Conservation (phyloP, 1,284 basidiomycete genomes). For the Irpex rosettiformis region DNA sequence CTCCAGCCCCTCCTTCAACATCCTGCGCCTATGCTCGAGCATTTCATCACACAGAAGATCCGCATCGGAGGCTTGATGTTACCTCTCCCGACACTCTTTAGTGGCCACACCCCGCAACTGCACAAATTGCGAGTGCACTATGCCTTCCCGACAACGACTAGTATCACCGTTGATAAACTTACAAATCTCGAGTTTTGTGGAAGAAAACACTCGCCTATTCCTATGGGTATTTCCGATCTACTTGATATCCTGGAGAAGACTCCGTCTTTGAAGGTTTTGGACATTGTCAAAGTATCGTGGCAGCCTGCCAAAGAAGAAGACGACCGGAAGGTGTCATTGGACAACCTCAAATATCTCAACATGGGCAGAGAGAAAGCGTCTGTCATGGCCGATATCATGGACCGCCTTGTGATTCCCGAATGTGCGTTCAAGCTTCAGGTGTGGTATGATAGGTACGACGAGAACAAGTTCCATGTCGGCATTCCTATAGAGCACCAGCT, state of each 20-base stretch:
- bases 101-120: conserved; percentile 24
- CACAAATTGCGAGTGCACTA: conserved; percentile 24
- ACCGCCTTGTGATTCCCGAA: conserved; percentile 25
- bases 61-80: conserved; percentile 21
- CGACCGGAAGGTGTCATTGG: conserved; percentile 20
- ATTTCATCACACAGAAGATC: conserved; percentile 24
- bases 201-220: conserved; percentile 25
- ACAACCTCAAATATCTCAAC: conserved; percentile 24
- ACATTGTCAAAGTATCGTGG: conserved; percentile 24
- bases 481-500: conserved; percentile 24
- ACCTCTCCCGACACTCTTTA: conserved; percentile 24
- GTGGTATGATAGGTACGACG: conserved; percentile 26
- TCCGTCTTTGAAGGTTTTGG: conserved; percentile 25
- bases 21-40: conserved; percentile 25
- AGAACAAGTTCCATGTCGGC: conserved; percentile 28
- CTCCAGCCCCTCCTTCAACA: conserved; percentile 22
- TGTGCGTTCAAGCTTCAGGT: conserved; percentile 25
- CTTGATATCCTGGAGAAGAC: conserved; percentile 26
- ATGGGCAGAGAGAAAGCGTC: conserved; percentile 24
- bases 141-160: conserved; percentile 19
- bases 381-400: conserved; percentile 21
- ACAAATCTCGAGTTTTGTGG: conserved; percentile 25
- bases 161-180: conserved; percentile 20
- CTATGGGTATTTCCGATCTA: conserved; percentile 22
- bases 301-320: conserved; percentile 20